phyloP scores from a whole-genome alignment of 169 alveolate species.

The Ichthyophthirius multifiliis region DNA sequence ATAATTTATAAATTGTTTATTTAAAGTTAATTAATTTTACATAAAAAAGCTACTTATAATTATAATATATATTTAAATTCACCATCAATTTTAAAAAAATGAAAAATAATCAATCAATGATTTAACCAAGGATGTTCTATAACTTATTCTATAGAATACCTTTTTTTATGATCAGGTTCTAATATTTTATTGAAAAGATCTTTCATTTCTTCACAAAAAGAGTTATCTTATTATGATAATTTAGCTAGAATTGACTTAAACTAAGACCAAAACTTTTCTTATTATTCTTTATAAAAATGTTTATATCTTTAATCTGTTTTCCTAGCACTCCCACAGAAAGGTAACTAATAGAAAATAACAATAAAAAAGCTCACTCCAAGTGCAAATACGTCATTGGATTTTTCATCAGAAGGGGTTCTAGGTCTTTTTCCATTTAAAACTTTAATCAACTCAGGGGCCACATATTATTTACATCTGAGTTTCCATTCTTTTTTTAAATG shows the following conservation, averaged over 20 bases:
- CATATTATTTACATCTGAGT: neutral
- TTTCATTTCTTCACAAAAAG: neutral
- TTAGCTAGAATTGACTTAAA: neutral
- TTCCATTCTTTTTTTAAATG: neutral
- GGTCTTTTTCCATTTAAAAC: neutral
- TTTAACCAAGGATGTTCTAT: constrained; percentile 3
- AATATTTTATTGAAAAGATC: constrained; percentile 4
- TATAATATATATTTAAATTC: no score
- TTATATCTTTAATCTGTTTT: constrained; percentile 3
- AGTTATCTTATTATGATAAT: neutral
- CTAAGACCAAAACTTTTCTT: constrained; percentile 3
- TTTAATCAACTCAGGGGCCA: neutral
- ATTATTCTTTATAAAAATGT: neutral
- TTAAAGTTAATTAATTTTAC: no score
- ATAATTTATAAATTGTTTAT: no score
- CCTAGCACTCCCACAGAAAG: neutral
- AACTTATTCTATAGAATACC: neutral
- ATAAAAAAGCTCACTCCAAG: neutral
- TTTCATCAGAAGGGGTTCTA: constrained; percentile 3
- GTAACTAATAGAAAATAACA: neutral
- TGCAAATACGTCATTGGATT: neutral
- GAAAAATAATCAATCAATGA: neutral
- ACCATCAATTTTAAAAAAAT: no score
- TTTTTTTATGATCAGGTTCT: neutral
- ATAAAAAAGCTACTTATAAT: no score